Base-by-base conservation (phyloP, 495 filamentous ascomycete genomes). In the Annulohypoxylon stygium region DNA sequence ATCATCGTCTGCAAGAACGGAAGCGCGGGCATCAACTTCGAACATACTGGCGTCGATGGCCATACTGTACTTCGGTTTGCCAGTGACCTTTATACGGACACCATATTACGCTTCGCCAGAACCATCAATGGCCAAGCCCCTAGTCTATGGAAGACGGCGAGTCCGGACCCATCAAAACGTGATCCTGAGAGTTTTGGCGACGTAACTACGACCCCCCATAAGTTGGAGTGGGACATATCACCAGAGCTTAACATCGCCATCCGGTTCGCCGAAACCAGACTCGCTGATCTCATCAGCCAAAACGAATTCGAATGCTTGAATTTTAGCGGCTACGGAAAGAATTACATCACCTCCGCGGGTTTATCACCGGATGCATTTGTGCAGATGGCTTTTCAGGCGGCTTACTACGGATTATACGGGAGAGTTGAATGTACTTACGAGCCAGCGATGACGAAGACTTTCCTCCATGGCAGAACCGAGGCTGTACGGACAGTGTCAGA, bases 1-100 rank as follows among this genome's bases (percentile, higher is more conserved):
- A 98, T 99, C 69, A 99, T 99, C 62, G 96, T 99, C 43, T 98
- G 97, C 87, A 97, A 97, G 84, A 99, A 98, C 82, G 96, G 96
- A 9, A 96, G 92, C 69, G 96, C 96, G 0, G 96, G 96, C 30
- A 98, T 99, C 89, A 99, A 99, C 81, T 98, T 98, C 71, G 96
- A 99, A 79, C 96, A 99, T 79, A 99, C 96, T 0, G 97, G 97
- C 72, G 96, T 99, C 5, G 96, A 99, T 78, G 96, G 96, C 12
- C 96, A 99, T 78, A 99, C 96, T 1, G 97, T 99, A 4, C 86
- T 99, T 53, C 92, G 96, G 14, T 97, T 99, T 77, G 96, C 97
- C 37, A 96, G 92, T 70, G 96, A 99, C 78, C 84, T 99, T 50
- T 99, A 98, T 81, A 98, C 96, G 0, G 97, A 99, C 81, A 99